Evolutionary conservation across 495 filamentous ascomycete species (phyloP).

Genomic region (Trichoderma orchidacearum): DNA sequence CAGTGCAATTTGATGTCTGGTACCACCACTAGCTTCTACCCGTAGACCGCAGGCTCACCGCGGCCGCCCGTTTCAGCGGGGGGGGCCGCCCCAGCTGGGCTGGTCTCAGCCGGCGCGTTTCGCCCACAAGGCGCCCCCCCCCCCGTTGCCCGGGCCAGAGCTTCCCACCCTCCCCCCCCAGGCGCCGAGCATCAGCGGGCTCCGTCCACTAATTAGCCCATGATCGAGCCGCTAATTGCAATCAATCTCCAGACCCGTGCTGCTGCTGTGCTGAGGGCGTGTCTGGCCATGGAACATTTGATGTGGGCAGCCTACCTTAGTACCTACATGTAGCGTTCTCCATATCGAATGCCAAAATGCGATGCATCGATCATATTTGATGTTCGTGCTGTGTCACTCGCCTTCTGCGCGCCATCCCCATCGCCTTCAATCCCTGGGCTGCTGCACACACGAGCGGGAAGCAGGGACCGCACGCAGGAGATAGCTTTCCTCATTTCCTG

Average conservation of each 20-base stretch:
- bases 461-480: not conserved
- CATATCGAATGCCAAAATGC: not conserved
- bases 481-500: slow-evolving; percentile 2
- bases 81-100: not conserved
- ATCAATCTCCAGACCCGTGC: no score
- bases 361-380: no score
- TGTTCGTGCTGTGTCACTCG: not conserved
- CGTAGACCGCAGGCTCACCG: no score
- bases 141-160: not conserved
- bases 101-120: not conserved
- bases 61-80: slow-evolving; percentile 1
- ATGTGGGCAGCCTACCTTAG: no score
- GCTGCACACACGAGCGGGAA: not conserved
- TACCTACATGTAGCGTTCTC: not conserved
- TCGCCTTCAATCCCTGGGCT: not conserved
- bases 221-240: not conserved
- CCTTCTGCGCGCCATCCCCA: not conserved
- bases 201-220: not conserved
- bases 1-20: no score
- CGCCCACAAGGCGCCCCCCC: not conserved
- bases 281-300: no score
- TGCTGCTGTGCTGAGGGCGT: no score
- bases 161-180: not conserved
- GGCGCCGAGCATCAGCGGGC: not conserved
- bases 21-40: not conserved